Percentiles rank a stretch among this genome's conserved stretches.
Evolutionary conservation across 73 alveolate genomes (phyloP).

Genomic region (Uronychia setigera): DNA sequence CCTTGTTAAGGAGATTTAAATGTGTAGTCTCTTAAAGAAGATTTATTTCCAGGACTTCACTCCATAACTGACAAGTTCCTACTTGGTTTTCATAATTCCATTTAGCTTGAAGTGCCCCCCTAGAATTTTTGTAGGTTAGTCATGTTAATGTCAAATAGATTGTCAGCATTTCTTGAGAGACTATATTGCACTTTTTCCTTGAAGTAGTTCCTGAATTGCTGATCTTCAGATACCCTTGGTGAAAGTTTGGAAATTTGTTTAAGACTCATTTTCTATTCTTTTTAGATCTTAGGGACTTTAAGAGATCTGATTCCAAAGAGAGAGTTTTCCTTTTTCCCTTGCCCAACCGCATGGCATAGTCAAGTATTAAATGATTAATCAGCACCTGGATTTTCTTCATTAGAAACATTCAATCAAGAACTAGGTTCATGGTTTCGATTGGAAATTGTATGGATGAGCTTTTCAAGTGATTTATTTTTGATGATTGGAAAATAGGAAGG

Average conservation of each 20-base stretch:
- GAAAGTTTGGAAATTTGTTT: not conserved
- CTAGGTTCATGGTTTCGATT: no score
- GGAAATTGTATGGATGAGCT: no score
- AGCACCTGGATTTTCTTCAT: no score
- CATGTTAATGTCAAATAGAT: not conserved
- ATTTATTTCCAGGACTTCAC: not conserved
- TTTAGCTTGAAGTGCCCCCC: not conserved
- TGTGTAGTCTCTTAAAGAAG: not conserved
- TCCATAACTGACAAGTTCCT: not conserved
- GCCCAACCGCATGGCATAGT: no score
- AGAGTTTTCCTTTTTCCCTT: no score
- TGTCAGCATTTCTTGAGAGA: not conserved
- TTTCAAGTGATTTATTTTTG: no score
- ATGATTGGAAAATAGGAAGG: no score
- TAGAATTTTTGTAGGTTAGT: not conserved
- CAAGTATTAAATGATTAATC: no score
- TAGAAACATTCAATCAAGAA: no score
- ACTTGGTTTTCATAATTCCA: not conserved
- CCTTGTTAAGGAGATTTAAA: not conserved
- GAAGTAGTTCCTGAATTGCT: not conserved
- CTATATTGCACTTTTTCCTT: not conserved
- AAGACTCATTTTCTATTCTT: no score
- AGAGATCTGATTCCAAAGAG: no score
- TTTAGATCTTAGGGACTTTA: no score
- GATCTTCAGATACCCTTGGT: not conserved